Conservation (phyloP, 1,139 yeast species). For the Petasospora rhodanensis region DNA sequence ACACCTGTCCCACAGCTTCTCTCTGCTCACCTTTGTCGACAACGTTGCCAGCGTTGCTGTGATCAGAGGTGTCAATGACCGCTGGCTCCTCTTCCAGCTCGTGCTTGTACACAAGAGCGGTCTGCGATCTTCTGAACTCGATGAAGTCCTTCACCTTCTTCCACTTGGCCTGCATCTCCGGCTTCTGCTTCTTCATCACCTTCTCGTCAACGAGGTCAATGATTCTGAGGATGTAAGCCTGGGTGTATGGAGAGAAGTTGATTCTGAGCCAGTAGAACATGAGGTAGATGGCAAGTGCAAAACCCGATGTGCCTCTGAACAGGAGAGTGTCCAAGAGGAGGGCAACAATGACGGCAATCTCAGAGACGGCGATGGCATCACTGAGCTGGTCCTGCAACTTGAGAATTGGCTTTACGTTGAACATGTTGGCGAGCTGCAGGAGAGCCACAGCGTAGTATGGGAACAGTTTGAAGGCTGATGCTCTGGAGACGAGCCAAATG, state of each 20-base stretch:
- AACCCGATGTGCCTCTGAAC: constrained; percentile 65
- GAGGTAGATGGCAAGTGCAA: constrained; percentile 51
- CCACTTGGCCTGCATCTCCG: constrained; percentile 27
- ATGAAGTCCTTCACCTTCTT: constrained; percentile 28
- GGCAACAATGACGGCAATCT: constrained; percentile 48
- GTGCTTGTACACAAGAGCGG: constrained; percentile 10
- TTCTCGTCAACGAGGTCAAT: constrained; percentile 27
- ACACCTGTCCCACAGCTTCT: constrained; percentile 14
- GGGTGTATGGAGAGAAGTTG: constrained; percentile 35
- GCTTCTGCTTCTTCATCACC: constrained; percentile 29
- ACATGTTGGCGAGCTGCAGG: constrained; percentile 46
- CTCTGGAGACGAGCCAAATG: constrained; percentile 61
- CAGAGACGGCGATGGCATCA: constrained; percentile 55
- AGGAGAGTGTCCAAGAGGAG: constrained; percentile 55
- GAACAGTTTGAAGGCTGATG: constrained; percentile 58
- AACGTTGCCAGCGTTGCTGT: constrained; percentile 9
- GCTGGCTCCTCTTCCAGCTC: constrained; percentile 13
- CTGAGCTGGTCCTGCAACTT: constrained; percentile 39
- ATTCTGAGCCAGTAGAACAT: constrained; percentile 69
- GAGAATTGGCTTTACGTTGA: constrained; percentile 39
- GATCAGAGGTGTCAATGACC: constrained; percentile 4
- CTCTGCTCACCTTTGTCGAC: constrained; percentile 8
- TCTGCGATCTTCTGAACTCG: constrained; percentile 24
- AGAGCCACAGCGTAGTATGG: constrained; percentile 56
- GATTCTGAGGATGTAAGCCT: constrained; percentile 28